Evolutionary conservation across 371 early-diverging fungal species (phyloP), one percentile per base, ranked within the genome.

Genomic region (Lichtheimia hyalospora): DNA sequence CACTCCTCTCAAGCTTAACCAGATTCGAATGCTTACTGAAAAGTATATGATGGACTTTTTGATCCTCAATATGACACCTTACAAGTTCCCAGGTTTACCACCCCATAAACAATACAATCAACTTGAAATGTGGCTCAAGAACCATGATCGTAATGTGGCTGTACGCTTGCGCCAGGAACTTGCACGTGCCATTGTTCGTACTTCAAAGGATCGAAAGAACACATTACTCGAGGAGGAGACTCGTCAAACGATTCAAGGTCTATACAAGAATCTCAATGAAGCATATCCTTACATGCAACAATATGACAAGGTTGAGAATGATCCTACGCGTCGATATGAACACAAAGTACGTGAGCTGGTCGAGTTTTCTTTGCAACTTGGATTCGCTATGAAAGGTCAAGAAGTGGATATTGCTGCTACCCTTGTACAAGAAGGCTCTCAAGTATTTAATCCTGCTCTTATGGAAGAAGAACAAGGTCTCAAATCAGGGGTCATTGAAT

Each of bases 1-100:
- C 16, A 54, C 67, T 14, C 71, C 77, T 12, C 64, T 80, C 24
- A 80, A 80, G 24, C 61, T 71, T 10, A 64, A 74, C 7, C 83
- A 83, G 6, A 71, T 86, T 39, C 68, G 74, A 25, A 79, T 86
- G 73, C 70, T 80, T 51, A 86, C 82, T 41, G 86, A 86, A 53
- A 84, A 84, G 27, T 81, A 84, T 14, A 73, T 86, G 44, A 79
- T 79, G 80, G 80, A 79, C 57, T 74, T 70, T 13, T 62, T 79
- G 48, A 69, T 79, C 3, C 75, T 70, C 53, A 72, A 67, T 44
- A 68, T 74, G 70, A 73, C 71, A n/a, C 68, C 69, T 42, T 69
- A 70, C 25, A 48, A 62, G 1, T 74, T 78, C 46, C 71, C 80
- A 2, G 80, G 77, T 3, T 44, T 68, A 34, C 15, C 49, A 6